Conservation (phyloP, 1,139 yeast genomes). For the Yamadazyma triangularis region DNA sequence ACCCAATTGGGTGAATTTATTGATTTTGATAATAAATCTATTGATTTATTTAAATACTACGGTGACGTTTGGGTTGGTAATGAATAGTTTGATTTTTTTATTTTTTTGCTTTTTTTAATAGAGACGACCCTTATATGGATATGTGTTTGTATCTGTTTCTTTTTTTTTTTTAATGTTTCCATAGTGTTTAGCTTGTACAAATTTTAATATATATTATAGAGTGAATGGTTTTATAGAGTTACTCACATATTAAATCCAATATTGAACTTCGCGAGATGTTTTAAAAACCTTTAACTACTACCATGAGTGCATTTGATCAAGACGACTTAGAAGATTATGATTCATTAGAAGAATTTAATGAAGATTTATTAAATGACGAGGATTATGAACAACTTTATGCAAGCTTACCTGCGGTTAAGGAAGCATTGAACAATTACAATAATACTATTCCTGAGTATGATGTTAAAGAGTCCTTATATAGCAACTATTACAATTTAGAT, state of each 20-base stretch:
- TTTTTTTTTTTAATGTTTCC: too few relatives aligned
- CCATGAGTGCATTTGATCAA: background rate
- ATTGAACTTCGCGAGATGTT: too few relatives aligned
- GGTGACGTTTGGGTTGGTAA: constrained; percentile 34
- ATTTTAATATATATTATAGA: too few relatives aligned
- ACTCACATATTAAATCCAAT: too few relatives aligned
- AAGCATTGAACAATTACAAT: constrained; percentile 30
- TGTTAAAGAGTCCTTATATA: constrained; percentile 58
- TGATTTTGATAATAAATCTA: constrained; percentile 17
- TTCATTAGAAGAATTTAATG: constrained; percentile 15
- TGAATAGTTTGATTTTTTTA: constrained; percentile 16
- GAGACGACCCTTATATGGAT: background rate
- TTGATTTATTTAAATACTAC: constrained; percentile 21
- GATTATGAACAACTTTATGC: constrained; percentile 41
- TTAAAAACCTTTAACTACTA: background rate
- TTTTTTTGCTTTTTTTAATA: too few relatives aligned
- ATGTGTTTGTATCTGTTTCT: too few relatives aligned
- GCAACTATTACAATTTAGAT: constrained; percentile 54
- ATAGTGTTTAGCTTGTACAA: too few relatives aligned
- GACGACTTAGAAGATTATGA: constrained; percentile 9
- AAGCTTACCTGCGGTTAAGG: constrained; percentile 37
- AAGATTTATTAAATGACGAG: constrained; percentile 19
- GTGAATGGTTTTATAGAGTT: too few relatives aligned
- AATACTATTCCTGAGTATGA: constrained; percentile 48
- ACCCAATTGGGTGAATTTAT: constrained; percentile 21